These are phyloP conservation scores for Pseudogymnoascus sp. DNA, from an alignment of 2,329 filamentous ascomycete genomes.

Conservation along the genomic window DNA sequence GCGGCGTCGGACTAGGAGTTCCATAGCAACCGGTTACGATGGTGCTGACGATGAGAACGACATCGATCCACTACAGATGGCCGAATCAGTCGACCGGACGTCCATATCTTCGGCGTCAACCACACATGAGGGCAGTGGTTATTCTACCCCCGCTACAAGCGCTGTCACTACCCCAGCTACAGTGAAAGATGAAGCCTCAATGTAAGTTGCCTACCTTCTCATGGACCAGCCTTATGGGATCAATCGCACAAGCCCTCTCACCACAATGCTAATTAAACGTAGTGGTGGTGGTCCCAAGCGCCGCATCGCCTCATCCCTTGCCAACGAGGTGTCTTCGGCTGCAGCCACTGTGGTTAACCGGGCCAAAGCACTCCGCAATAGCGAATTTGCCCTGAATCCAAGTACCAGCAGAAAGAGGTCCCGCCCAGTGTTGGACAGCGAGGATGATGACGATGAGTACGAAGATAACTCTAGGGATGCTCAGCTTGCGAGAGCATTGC, in stretches of 20 bases:
- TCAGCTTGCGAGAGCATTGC: slow-evolving; percentile 48
- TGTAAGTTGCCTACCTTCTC: slow-evolving; percentile 19
- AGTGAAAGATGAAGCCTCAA: slow-evolving; percentile 22
- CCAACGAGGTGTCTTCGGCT: background rate
- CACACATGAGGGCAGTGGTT: slow-evolving; percentile 35
- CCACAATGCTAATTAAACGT: background rate
- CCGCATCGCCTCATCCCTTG: background rate
- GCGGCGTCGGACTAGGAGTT: slow-evolving; percentile 4
- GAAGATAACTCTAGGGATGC: slow-evolving; percentile 40
- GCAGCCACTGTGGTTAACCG: slow-evolving; percentile 6
- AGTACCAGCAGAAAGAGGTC: slow-evolving; percentile 8
- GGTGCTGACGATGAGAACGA: slow-evolving; percentile 16
- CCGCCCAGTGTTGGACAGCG: slow-evolving; percentile 25
- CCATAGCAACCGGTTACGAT: slow-evolving; percentile 6
- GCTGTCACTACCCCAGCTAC: slow-evolving; percentile 44
- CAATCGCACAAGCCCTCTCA: background rate
- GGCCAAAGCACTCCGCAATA: slow-evolving; percentile 11
- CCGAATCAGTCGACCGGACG: slow-evolving; percentile 23
- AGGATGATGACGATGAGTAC: slow-evolving; percentile 29
- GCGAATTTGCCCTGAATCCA: slow-evolving; percentile 11
- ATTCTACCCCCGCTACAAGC: slow-evolving; percentile 57
- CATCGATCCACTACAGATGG: slow-evolving; percentile 11
- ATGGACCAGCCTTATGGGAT: background rate
- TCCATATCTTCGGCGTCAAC: slow-evolving; percentile 35
- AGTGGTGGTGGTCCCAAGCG: background rate